Evolutionary conservation across 106 monocot genomes (phyloP).

Genomic region (Acorus calamus): DNA sequence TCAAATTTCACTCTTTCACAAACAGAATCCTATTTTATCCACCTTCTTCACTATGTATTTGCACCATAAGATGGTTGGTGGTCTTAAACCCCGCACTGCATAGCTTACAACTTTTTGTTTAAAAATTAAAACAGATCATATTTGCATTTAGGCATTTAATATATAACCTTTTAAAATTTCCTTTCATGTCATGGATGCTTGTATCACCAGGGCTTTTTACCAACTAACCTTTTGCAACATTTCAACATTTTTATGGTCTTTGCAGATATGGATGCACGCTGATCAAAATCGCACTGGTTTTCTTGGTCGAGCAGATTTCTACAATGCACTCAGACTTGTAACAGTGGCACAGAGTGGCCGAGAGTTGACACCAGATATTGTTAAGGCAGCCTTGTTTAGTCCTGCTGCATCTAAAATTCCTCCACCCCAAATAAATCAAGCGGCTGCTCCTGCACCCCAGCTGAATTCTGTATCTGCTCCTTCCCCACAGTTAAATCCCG

Average conservation of each 20-base stretch:
- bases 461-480: conserved; percentile 17
- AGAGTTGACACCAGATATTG: conserved; percentile 70
- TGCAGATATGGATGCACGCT: conserved; percentile 85
- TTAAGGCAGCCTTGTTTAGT: conserved; percentile 72
- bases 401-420: conserved; percentile 81
- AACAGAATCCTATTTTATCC: too few species aligned
- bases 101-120: too few species aligned
- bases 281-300: conserved; percentile 61
- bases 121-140: too few species aligned
- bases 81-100: too few species aligned
- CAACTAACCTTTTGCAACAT: background rate
- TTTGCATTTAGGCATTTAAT: too few species aligned
- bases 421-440: conserved; percentile 59
- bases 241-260: conserved; percentile 1
- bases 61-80: too few species aligned
- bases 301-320: conserved; percentile 78
- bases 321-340: conserved; percentile 72
- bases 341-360: conserved; percentile 85
- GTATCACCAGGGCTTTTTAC: too few species aligned
- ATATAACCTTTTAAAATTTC: too few species aligned
- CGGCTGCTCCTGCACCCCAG: conserved; percentile 21
- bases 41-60: too few species aligned
- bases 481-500: conserved; percentile 19
- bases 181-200: too few species aligned
- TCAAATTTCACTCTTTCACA: too few species aligned